Percentiles rank a stretch among this genome's conserved stretches.
These are phyloP conservation scores for Paspalum vaginatum DNA, from an alignment of 176 grass and related monocot species.

Conservation along the genomic window DNA sequence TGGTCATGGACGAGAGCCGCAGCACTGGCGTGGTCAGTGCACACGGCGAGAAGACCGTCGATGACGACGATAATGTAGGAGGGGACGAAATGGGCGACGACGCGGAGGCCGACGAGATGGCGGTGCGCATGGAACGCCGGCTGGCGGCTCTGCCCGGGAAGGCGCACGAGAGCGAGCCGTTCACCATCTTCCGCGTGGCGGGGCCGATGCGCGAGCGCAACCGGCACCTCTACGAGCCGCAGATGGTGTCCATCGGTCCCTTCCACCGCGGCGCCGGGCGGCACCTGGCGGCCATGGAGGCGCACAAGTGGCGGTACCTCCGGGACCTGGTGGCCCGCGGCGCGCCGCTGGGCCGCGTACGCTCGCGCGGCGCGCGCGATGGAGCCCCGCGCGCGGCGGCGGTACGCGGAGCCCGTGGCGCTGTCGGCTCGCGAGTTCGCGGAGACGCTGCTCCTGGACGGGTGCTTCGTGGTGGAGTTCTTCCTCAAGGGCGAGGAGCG, in stretches of 20 bases:
- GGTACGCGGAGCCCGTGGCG: constrained; percentile 42
- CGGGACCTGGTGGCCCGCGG: constrained; percentile 47
- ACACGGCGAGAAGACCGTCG: neutral
- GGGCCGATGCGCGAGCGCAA: constrained; percentile 53
- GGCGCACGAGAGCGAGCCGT: constrained; percentile 49
- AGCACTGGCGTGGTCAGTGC: neutral
- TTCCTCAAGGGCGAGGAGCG: constrained; percentile 51
- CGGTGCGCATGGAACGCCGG: constrained; percentile 11
- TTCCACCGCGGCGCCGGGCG: constrained; percentile 52
- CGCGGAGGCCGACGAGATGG: constrained; percentile 41
- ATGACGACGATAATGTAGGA: neutral
- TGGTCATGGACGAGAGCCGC: too few species aligned
- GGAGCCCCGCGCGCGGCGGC: constrained; percentile 37
- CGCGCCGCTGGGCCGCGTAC: constrained; percentile 24
- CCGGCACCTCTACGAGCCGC: constrained; percentile 53
- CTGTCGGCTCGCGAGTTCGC: constrained; percentile 43
- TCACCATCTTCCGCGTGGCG: constrained; percentile 57
- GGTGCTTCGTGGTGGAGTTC: constrained; percentile 62
- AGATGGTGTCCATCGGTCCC: constrained; percentile 47
- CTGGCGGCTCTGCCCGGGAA: constrained; percentile 40
- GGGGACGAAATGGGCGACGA: constrained; percentile 4
- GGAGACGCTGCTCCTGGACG: constrained; percentile 65
- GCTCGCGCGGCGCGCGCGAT: constrained; percentile 33
- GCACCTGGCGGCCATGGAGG: constrained; percentile 58
- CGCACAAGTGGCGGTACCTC: constrained; percentile 56